Evolutionary conservation across 2,329 filamentous ascomycete species (phyloP).

Genomic region (Ophiosphaerella korrae): DNA sequence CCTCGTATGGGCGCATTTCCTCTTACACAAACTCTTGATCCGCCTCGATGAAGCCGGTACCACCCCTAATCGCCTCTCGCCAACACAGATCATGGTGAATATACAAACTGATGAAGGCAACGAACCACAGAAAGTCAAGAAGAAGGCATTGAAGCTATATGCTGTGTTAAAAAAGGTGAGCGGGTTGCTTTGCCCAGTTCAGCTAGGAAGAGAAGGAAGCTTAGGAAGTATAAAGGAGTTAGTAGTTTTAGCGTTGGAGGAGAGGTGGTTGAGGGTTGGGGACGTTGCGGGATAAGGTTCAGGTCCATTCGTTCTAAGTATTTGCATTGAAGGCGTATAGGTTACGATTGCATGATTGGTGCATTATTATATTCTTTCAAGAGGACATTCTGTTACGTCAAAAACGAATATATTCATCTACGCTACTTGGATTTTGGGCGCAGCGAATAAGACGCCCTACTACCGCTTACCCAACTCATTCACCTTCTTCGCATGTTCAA

Average conservation of each 20-base stretch:
- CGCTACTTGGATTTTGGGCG: too few species aligned
- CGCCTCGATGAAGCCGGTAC: conserved; percentile 32
- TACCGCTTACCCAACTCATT: conserved; percentile 22
- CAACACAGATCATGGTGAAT: conserved; percentile 17
- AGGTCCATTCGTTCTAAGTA: background rate
- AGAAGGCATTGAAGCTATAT: conserved; percentile 47
- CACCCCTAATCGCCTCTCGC: conserved; percentile 25
- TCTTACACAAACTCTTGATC: conserved; percentile 61
- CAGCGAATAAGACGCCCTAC: background rate
- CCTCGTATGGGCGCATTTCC: conserved; percentile 66
- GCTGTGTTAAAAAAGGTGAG: conserved; percentile 44
- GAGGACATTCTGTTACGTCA: too few species aligned
- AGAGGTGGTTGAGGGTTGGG: conserved; percentile 40
- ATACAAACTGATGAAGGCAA: conserved; percentile 7
- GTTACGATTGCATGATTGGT: too few species aligned
- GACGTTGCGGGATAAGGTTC: conserved; percentile 35
- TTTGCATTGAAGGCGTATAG: too few species aligned
- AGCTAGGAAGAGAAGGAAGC: conserved; percentile 24
- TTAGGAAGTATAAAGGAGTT: conserved; percentile 42
- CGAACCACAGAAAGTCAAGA: conserved; percentile 30
- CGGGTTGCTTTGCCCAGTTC: conserved; percentile 48
- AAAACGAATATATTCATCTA: too few species aligned
- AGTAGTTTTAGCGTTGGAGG: conserved; percentile 40
- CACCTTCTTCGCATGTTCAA: conserved; percentile 27
- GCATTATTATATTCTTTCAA: too few species aligned